These are phyloP conservation scores for Eucalyptus sp. DNA, from an alignment of 345 rosid genomes.

Conservation along the genomic window DNA sequence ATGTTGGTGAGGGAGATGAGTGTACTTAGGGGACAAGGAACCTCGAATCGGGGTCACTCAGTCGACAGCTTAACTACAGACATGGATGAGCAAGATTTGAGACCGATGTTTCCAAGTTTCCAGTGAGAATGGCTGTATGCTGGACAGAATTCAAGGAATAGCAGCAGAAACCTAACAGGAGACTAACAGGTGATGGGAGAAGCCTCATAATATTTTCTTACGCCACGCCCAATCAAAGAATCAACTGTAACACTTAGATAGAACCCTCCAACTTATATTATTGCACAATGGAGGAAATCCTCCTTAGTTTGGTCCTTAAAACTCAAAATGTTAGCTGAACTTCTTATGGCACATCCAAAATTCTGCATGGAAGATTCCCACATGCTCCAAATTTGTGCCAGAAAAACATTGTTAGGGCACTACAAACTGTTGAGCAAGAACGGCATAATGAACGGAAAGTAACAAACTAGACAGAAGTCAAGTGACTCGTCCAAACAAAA, in stretches of 20 bases:
- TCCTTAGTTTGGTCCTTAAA: background rate
- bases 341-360: background rate
- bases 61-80: background rate
- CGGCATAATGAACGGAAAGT: background rate
- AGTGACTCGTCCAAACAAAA: background rate
- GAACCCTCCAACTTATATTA: background rate
- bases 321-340: background rate
- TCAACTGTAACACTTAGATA: background rate
- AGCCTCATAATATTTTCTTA: background rate
- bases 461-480: background rate
- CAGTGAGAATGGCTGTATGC: background rate
- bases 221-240: background rate
- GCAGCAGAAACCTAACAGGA: background rate
- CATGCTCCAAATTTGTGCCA: background rate
- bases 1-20: background rate
- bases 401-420: background rate
- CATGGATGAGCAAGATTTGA: background rate
- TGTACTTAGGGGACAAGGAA: background rate
- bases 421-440: background rate
- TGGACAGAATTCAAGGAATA: background rate
- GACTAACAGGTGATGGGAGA: background rate
- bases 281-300: background rate
- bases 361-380: background rate
- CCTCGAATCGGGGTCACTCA: background rate
- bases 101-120: background rate